Conservation (phyloP, 2,329 filamentous ascomycete species). For the Aspergillus viridinutans region DNA sequence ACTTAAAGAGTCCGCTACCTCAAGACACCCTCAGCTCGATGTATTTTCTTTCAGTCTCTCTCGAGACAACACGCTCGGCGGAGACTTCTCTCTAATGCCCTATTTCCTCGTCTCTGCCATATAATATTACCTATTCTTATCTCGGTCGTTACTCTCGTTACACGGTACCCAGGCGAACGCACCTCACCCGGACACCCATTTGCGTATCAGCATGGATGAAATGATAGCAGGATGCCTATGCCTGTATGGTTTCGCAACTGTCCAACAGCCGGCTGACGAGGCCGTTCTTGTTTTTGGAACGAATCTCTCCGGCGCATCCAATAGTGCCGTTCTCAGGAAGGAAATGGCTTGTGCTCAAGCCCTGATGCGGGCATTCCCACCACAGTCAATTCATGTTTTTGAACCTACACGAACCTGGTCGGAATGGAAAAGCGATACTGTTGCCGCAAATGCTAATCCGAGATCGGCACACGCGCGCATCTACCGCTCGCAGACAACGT, state of each 20-base stretch:
- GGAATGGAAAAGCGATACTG: background rate
- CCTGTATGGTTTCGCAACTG: background rate
- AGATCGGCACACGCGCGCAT: slow-evolving; percentile 1
- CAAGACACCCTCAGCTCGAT: background rate
- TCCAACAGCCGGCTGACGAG: background rate
- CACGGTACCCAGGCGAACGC: background rate
- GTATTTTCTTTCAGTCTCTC: background rate
- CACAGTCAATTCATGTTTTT: background rate
- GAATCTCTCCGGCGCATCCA: background rate
- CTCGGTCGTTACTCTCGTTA: background rate
- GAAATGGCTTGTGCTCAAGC: background rate
- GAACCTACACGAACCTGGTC: slow-evolving; percentile 1
- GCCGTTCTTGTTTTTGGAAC: background rate
- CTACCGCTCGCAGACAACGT: slow-evolving; percentile 14
- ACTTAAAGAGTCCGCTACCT: background rate
- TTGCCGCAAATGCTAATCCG: background rate
- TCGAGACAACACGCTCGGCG: background rate
- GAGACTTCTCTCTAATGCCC: background rate
- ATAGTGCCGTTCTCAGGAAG: background rate
- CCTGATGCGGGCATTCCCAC: background rate
- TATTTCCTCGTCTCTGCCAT: background rate
- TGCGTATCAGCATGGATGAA: background rate
- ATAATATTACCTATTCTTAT: background rate
- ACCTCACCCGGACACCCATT: background rate
- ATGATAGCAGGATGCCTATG: background rate